These are phyloP conservation scores for Tirmania nivea DNA, from an alignment of 495 filamentous ascomycete species.

Conservation along the genomic window DNA sequence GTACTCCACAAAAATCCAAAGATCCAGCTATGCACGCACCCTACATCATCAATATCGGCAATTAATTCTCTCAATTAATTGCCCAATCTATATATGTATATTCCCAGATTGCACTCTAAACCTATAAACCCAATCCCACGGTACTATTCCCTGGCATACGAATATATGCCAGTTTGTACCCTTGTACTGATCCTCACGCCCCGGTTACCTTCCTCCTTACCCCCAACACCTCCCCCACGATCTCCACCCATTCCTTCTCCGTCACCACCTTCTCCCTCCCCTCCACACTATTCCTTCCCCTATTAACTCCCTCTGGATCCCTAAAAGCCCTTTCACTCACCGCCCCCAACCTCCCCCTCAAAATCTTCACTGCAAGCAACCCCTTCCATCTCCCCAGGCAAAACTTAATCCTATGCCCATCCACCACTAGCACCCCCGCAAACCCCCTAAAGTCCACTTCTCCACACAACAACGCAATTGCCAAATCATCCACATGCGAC, in stretches of 20 bases:
- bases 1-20: too few relatives aligned
- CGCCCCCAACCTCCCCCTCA: constrained; percentile 46
- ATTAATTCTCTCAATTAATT: too few relatives aligned
- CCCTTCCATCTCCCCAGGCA: constrained; percentile 73
- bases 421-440: constrained; percentile 63
- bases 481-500: constrained; percentile 55
- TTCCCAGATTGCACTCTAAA: too few relatives aligned
- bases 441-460: constrained; percentile 68
- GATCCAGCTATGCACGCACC: too few relatives aligned
- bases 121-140: too few relatives aligned
- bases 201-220: background rate
- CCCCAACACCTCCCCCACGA: background rate
- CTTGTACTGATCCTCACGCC: background rate
- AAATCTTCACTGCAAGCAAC: constrained; percentile 59
- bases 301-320: constrained; percentile 3
- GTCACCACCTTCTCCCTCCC: background rate
- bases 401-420: constrained; percentile 75
- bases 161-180: too few relatives aligned
- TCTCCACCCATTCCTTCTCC: background rate
- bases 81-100: too few relatives aligned
- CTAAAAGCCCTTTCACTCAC: constrained; percentile 49
- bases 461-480: constrained; percentile 64
- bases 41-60: too few relatives aligned
- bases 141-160: too few relatives aligned
- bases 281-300: background rate